Evolutionary conservation across 2,329 filamentous ascomycete genomes (phyloP).

Genomic region (Pyrenochaeta sp.): DNA sequence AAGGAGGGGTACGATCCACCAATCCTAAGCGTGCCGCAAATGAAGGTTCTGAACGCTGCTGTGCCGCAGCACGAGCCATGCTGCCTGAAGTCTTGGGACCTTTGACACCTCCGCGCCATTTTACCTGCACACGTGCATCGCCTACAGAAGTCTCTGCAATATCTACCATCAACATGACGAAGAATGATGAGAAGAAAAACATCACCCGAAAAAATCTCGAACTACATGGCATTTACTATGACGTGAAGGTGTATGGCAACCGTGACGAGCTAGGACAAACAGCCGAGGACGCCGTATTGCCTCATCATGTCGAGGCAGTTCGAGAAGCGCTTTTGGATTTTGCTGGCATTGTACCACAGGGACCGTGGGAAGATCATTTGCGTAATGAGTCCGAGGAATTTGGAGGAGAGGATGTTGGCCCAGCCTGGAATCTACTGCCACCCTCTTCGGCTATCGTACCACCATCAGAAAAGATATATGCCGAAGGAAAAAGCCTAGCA

Average conservation of each 20-base stretch:
- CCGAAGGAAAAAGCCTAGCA: background rate
- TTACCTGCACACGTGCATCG: background rate
- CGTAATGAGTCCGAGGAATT: background rate
- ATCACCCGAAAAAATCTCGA: background rate
- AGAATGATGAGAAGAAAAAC: background rate
- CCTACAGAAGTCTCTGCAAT: background rate
- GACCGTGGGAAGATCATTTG: background rate
- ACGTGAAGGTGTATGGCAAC: constrained; percentile 3
- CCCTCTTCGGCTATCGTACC: background rate
- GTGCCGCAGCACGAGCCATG: background rate
- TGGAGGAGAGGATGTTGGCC: background rate
- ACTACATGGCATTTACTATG: background rate
- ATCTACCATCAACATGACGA: background rate
- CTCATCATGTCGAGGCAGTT: constrained; percentile 8
- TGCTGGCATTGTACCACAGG: constrained; percentile 1
- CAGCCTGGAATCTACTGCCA: background rate
- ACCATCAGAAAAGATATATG: no score
- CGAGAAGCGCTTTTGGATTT: constrained; percentile 9
- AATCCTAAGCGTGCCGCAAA: no score
- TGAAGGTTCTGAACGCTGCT: no score
- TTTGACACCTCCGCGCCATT: no score
- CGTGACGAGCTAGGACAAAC: background rate
- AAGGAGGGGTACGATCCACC: no score
- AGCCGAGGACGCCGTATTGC: background rate
- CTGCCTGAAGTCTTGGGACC: background rate